Evolutionary conservation across 2,329 filamentous ascomycete genomes (phyloP), one percentile per base, ranked within the genome.

Genomic region (Fulvia fulva): DNA sequence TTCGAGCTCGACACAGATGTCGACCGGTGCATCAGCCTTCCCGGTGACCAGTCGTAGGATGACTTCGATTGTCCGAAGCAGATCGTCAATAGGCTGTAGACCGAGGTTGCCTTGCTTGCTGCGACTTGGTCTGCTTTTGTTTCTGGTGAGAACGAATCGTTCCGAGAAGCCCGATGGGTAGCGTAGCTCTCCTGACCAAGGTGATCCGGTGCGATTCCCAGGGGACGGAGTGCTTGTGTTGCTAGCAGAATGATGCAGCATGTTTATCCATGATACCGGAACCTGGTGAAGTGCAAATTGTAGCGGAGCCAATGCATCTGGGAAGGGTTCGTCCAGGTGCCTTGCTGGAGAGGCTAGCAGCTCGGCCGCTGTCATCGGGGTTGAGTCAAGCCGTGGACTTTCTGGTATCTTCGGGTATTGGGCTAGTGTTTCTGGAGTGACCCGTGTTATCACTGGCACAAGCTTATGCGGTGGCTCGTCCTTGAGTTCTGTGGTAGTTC

Each of bases 101-200:
- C 22, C n/a, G 25, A 16, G 3, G 41, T 45, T 45, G 19, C 16
- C 12, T 22, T 47, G 19, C 25, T 25, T 11, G 11, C 22, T 26
- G 16, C 26, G 47, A 50, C 23, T n/a, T 30, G n/a, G 23, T 6
- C 26, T 28, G 22, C 23, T n/a, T 22, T 32, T 51, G 19, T 41
- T 41, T 32, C 28, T 32, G 9, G 23, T 7, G 16, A 57, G 50
- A n/a, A 51, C 25, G 55, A 57, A 57, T 12, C 50, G 50, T 43
- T 57, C 55, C 8, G 50, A 53, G 43, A 52, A 57, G 22, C 50
- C 43, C 7, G 55, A 57, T 19, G 55, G 55, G 28, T 57, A 57
- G 21, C 32, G 43, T 12, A 57, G 43, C 23, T 53, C 55, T 4
- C 53, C 50, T 16, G 30, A 34, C 41, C 41, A 49, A 3, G 50